Evolutionary conservation across 2,329 filamentous ascomycete genomes (phyloP).

Genomic region (Calonectria ilicicola): DNA sequence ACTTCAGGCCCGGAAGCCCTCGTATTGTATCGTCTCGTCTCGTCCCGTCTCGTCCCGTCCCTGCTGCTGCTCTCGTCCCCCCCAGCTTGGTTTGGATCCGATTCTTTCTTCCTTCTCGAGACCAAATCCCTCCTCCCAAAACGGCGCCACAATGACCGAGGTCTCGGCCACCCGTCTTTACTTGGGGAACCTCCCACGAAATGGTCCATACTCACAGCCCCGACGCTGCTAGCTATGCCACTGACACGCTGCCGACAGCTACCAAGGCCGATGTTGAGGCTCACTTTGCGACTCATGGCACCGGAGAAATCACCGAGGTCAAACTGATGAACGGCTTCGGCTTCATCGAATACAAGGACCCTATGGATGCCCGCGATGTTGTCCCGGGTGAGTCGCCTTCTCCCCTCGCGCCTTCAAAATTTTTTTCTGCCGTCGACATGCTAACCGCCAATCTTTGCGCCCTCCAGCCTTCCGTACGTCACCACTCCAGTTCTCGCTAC

Average conservation of each 20-base stretch:
- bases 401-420: neutral
- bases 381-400: slow-evolving; percentile 82
- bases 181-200: slow-evolving; percentile 96
- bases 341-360: slow-evolving; percentile 99
- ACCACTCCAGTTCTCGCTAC: slow-evolving; percentile 32
- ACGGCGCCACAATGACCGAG: slow-evolving; percentile 75
- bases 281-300: slow-evolving; percentile 95
- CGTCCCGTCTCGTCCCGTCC: slow-evolving; percentile 21
- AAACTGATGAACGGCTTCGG: slow-evolving; percentile 99
- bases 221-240: slow-evolving; percentile 46
- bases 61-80: slow-evolving; percentile 4
- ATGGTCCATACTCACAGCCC: slow-evolving; percentile 71
- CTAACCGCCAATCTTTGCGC: slow-evolving; percentile 38
- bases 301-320: slow-evolving; percentile 97
- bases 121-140: slow-evolving; percentile 22
- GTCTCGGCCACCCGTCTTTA: slow-evolving; percentile 96
- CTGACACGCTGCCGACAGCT: slow-evolving; percentile 72
- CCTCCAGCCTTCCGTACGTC: slow-evolving; percentile 71
- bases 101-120: slow-evolving; percentile 26
- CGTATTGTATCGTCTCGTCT: neutral
- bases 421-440: neutral
- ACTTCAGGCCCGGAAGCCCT: slow-evolving; percentile 23
- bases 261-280: slow-evolving; percentile 97
- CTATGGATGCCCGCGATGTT: slow-evolving; percentile 97
- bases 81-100: slow-evolving; percentile 29